These are phyloP conservation scores for Talaromyces verruculosus DNA, from an alignment of 2,329 filamentous ascomycete species.

Conservation along the genomic window DNA sequence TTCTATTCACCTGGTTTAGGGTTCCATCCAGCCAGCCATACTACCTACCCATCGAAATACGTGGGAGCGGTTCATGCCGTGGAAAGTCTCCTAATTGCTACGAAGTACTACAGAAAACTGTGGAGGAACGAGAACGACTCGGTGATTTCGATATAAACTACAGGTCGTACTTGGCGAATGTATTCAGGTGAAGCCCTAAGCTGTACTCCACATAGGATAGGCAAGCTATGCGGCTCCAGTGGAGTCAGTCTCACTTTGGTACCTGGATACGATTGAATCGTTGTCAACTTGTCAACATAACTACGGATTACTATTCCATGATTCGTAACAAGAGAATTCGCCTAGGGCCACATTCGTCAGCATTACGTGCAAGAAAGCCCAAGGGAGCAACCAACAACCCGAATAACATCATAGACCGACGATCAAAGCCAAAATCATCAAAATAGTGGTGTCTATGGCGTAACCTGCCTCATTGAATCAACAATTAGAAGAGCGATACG, in stretches of 20 bases:
- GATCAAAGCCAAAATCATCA: neutral
- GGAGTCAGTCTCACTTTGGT: neutral
- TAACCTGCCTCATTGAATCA: neutral
- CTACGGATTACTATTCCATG: neutral
- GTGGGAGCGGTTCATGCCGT: neutral
- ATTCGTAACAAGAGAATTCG: neutral
- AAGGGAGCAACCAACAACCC: neutral
- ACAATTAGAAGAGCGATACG: neutral
- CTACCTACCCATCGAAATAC: neutral
- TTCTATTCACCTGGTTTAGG: neutral
- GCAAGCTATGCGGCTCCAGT: neutral
- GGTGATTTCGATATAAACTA: neutral
- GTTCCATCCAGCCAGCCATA: conserved; percentile 3
- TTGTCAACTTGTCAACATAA: neutral
- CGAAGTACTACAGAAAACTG: neutral
- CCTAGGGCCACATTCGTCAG: neutral
- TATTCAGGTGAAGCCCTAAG: neutral
- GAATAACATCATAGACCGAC: neutral
- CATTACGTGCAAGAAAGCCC: neutral
- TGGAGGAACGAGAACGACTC: neutral
- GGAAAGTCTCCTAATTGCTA: neutral
- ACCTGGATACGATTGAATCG: neutral
- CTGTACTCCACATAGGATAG: neutral
- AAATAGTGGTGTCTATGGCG: neutral
- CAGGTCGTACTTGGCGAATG: neutral